Evolutionary conservation across 306 rosid genomes (phyloP).

Genomic region (Quillaja saponaria): DNA sequence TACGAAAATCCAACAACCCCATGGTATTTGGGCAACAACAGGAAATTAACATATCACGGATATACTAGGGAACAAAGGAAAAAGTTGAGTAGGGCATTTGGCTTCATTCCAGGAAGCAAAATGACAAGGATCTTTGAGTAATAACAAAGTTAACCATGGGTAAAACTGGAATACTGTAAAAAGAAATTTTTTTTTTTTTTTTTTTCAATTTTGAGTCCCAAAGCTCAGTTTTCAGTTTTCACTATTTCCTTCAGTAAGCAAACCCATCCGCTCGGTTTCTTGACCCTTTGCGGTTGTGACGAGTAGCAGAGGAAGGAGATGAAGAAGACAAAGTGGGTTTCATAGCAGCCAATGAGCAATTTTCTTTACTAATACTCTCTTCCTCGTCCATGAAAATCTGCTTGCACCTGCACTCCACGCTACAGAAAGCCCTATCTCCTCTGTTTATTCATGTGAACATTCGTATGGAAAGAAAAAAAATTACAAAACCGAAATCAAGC

Average conservation of each 20-base stretch:
- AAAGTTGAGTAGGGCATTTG: slow-evolving; percentile 44
- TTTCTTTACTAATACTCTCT: slow-evolving; percentile 46
- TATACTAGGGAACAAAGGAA: slow-evolving; percentile 19
- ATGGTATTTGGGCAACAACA: slow-evolving; percentile 1
- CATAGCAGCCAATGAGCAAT: slow-evolving; percentile 52
- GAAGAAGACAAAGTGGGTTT: slow-evolving; percentile 32
- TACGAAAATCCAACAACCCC: background rate
- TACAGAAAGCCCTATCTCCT: slow-evolving; percentile 88
- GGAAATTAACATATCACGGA: slow-evolving; percentile 13
- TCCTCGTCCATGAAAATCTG: slow-evolving; percentile 88
- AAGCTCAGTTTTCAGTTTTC: background rate
- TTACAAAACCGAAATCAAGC: slow-evolving; percentile 1
- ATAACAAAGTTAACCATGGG: slow-evolving; percentile 39
- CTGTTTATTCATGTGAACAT: slow-evolving; percentile 33
- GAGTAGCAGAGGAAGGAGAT: slow-evolving; percentile 41
- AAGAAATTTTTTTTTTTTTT: slow-evolving; percentile 12
- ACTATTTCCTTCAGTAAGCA: slow-evolving; percentile 34
- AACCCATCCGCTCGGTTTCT: slow-evolving; percentile 45
- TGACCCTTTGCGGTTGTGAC: slow-evolving; percentile 44
- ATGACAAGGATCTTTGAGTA: slow-evolving; percentile 38
- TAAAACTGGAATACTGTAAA: slow-evolving; percentile 32
- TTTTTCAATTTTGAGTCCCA: background rate
- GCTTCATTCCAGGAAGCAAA: slow-evolving; percentile 66
- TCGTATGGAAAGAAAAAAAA: background rate
- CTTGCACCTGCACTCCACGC: slow-evolving; percentile 90